A percentile compares a stretch with the other conserved stretches of the same genome.
These are phyloP conservation scores for Saccharomycopsis fermentans DNA, from an alignment of 805 yeast genomes.

Conservation along the genomic window DNA sequence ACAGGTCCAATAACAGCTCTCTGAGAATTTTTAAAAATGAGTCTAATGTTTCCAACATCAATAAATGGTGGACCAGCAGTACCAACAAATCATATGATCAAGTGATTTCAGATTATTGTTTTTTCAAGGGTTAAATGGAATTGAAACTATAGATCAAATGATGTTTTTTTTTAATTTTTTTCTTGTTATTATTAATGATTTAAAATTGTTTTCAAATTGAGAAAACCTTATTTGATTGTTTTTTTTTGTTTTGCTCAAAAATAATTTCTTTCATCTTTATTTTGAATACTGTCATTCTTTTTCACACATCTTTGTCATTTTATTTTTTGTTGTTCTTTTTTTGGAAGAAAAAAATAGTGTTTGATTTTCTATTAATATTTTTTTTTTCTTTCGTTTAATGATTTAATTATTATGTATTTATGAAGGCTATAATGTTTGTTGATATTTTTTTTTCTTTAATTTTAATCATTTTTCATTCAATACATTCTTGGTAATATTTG, in stretches of 20 bases:
- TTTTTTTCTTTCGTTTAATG: not conserved
- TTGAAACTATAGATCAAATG: not conserved
- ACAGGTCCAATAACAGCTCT: not conserved
- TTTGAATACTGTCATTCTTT: not conserved
- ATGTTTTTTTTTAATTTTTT: not conserved
- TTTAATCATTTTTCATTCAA: not conserved
- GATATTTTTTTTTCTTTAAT: not conserved
- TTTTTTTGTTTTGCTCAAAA: not conserved
- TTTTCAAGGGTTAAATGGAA: slow-evolving; percentile 1
- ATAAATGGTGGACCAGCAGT: slow-evolving; percentile 13
- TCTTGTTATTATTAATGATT: too few species aligned
- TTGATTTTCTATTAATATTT: not conserved
- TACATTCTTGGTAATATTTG: not conserved
- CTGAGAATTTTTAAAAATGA: not conserved
- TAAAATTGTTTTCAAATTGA: not conserved
- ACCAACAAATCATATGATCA: slow-evolving; percentile 11
- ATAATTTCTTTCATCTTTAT: not conserved
- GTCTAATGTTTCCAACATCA: slow-evolving; percentile 10
- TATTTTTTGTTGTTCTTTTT: not conserved
- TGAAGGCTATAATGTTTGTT: not conserved
- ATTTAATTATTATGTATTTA: not conserved
- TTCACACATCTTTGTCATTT: not conserved
- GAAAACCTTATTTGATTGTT: not conserved
- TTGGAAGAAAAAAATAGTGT: not conserved
- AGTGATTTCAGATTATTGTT: slow-evolving; percentile 14